A percentile compares a stretch with the other conserved stretches of the same genome.
phyloP scores from a whole-genome alignment of 257 asterid species.

The Forsythia suspensa region DNA sequence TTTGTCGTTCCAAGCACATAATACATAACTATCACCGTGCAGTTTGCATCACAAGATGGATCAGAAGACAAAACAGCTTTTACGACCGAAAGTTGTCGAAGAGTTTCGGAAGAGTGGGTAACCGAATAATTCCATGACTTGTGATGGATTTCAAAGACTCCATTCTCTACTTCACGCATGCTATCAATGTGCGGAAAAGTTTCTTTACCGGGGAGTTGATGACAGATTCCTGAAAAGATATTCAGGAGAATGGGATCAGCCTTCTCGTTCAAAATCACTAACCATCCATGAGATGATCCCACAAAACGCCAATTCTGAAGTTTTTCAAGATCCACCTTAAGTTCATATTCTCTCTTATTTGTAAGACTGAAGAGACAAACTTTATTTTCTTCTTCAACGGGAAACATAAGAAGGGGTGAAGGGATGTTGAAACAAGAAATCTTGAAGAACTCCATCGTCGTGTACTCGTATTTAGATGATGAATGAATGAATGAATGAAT shows the following conservation, averaged over 20 bases:
- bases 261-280: slow-evolving; percentile 6
- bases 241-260: neutral
- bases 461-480: neutral
- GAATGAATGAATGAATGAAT: neutral
- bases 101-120: neutral
- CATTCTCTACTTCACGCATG: neutral
- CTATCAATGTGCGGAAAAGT: neutral
- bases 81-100: neutral
- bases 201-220: slow-evolving; percentile 9
- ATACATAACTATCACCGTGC: neutral
- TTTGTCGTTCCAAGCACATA: neutral
- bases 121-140: neutral
- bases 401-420: neutral
- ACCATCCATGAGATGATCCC: slow-evolving; percentile 25
- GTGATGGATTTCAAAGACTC: neutral
- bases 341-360: neutral
- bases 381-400: neutral
- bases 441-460: neutral
- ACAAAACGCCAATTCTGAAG: neutral
- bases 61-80: neutral
- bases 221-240: neutral
- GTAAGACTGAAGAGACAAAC: neutral
- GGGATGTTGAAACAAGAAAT: neutral
- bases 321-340: too few species aligned
- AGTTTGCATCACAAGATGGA: neutral